Conservation (phyloP, 805 yeast species). For the Cyberlindnera misumaiensis region DNA sequence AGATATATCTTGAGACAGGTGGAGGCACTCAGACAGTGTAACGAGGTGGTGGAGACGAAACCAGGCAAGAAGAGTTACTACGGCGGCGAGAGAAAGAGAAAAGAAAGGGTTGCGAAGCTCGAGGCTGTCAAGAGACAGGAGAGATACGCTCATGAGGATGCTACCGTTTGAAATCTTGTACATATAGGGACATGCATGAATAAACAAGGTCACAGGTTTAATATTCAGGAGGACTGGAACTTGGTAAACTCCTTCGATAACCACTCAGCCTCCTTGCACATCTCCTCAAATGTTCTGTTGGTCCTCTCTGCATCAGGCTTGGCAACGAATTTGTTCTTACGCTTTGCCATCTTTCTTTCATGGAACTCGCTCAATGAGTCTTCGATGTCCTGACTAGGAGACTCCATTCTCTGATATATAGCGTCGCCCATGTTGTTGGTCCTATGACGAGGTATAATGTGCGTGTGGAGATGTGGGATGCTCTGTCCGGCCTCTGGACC, state of each 20-base stretch:
- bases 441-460: conserved; percentile 77
- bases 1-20: conserved; percentile 70
- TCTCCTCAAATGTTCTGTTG: conserved; percentile 53
- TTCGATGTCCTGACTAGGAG: conserved; percentile 39
- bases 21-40: conserved; percentile 55
- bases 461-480: conserved; percentile 94
- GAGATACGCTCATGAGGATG: conserved; percentile 24
- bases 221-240: neutral
- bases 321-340: conserved; percentile 22
- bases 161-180: conserved; percentile 7
- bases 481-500: conserved; percentile 95
- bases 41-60: conserved; percentile 47
- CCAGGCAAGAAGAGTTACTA: conserved; percentile 63
- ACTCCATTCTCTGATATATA: conserved; percentile 60
- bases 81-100: conserved; percentile 85
- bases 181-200: neutral
- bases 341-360: conserved; percentile 24
- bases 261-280: conserved; percentile 66
- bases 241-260: conserved; percentile 34
- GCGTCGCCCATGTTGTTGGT: conserved; percentile 59
- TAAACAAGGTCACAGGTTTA: neutral
- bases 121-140: conserved; percentile 33
- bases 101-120: conserved; percentile 56
- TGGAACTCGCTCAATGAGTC: conserved; percentile 25
- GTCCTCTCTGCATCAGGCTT: conserved; percentile 46